A percentile compares a stretch with the other conserved stretches of the same genome.
Conservation (phyloP, 306 rosid species). For the Gynostemma pentaphyllum region DNA sequence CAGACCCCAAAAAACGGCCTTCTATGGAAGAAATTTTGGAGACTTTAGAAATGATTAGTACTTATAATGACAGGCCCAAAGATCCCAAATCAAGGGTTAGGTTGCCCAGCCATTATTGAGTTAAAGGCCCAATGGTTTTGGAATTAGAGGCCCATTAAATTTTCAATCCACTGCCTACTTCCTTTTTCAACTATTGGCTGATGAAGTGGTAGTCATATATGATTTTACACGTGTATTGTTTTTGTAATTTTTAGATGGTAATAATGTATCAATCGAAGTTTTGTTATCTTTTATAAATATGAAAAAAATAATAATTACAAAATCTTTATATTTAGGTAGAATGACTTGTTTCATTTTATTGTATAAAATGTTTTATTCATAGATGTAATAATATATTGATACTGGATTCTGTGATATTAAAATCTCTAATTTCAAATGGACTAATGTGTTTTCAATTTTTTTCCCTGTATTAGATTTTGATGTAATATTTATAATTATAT, state of each 20-base stretch:
- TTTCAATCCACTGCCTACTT: neutral
- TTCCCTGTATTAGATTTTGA: no score
- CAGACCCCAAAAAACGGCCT: constrained; percentile 49
- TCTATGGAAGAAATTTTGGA: constrained; percentile 49
- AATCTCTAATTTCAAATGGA: no score
- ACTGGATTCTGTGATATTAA: no score
- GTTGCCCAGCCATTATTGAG: neutral
- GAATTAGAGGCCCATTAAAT: neutral
- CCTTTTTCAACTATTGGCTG: neutral
- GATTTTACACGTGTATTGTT: neutral
- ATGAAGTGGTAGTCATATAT: neutral
- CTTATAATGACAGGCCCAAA: constrained; percentile 19
- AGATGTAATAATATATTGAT: no score
- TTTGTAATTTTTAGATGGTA: neutral
- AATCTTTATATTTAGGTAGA: no score
- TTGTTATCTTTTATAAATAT: neutral
- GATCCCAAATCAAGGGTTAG: constrained; percentile 12
- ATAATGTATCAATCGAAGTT: neutral
- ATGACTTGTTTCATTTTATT: no score
- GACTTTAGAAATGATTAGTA: constrained; percentile 20
- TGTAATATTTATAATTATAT: no score
- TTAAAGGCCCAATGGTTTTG: neutral
- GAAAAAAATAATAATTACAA: no score
- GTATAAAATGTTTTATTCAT: no score
- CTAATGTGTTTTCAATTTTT: no score